Conservation (phyloP, 306 rosid genomes). For the Lathyrus sativus region DNA sequence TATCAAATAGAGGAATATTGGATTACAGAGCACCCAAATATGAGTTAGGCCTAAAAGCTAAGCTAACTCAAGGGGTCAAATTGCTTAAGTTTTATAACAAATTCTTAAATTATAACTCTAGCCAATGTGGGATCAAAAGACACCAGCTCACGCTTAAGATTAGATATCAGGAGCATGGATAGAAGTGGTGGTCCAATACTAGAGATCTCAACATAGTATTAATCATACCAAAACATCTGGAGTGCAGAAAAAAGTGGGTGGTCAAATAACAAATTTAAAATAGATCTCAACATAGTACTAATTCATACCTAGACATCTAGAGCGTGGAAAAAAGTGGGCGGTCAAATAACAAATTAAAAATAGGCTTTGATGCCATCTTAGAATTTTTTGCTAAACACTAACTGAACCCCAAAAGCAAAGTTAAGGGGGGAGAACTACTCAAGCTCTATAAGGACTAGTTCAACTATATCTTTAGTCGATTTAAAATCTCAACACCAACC, state of each 20-base stretch:
- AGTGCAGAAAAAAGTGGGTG: not conserved
- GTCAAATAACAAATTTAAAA: not conserved
- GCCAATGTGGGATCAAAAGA: not conserved
- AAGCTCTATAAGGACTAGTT: not conserved
- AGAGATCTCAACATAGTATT: not conserved
- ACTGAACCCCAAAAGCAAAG: not conserved
- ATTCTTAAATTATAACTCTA: not conserved
- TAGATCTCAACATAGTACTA: not conserved
- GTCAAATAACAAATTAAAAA: not conserved
- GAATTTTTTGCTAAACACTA: not conserved
- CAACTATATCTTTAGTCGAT: not conserved
- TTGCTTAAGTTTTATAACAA: not conserved
- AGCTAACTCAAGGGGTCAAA: slow-evolving; percentile 1
- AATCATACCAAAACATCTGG: not conserved
- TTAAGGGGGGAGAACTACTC: not conserved
- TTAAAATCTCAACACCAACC: not conserved
- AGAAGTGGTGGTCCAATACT: too few relatives aligned
- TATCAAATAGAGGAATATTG: slow-evolving; percentile 10
- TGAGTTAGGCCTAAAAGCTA: not conserved
- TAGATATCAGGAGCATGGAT: not conserved
- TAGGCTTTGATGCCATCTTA: not conserved
- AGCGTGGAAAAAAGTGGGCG: not conserved
- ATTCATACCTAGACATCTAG: not conserved
- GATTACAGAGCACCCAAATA: slow-evolving; percentile 13
- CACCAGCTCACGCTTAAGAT: not conserved